Base-by-base conservation (phyloP, 2,329 filamentous ascomycete genomes). In the Pseudocercospora ulei region DNA sequence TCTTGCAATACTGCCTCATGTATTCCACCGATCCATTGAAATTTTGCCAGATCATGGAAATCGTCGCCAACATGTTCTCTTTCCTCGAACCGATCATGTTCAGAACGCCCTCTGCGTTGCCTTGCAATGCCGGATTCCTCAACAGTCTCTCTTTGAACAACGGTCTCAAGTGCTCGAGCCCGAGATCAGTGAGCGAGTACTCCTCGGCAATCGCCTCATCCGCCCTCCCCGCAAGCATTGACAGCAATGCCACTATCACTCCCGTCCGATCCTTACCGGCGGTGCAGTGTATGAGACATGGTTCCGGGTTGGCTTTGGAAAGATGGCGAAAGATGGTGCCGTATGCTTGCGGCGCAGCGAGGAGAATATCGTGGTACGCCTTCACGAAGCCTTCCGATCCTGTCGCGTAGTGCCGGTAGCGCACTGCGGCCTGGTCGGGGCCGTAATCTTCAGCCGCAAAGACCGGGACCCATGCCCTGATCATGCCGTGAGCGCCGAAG, bases 181-280 rank as follows among this genome's bases (percentile, higher is more conserved):
- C 80, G 1, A 66, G 50, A 35, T 82, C 75, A 0, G 78, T 83
- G 6, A 83, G 63, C 9, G 69, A 65, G 56, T 86, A 87, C 57
- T 87, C 82, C 6, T 69, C 60, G 0, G 77, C 78, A n/a, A 82
- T 69, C 3, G 61, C 56, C 20, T 72, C 64, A 47, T 76, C 69
- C 1, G 67, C 59, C 0, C 82, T 75, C 3, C 76, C 76, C 5
- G 75, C 75, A 17, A 84, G 65, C 16, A 71, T 62, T 24, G 84
- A 65, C 5, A 86, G 56, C 25, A 87, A 51, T 2, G 78, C 81
- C 33, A 75, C 72, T 28, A 84, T 62, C 3, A 86, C 69, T 2
- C 82, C 82, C 0, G 82, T 86, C 27, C 82, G 69, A 57, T 87
- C 82, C 60, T 87, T 87, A 7, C 82, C 82, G 0, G 78, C 80